These are phyloP conservation scores for Smallanthus sonchifolius DNA, from an alignment of 129 eudicot genomes.

Conservation along the genomic window DNA sequence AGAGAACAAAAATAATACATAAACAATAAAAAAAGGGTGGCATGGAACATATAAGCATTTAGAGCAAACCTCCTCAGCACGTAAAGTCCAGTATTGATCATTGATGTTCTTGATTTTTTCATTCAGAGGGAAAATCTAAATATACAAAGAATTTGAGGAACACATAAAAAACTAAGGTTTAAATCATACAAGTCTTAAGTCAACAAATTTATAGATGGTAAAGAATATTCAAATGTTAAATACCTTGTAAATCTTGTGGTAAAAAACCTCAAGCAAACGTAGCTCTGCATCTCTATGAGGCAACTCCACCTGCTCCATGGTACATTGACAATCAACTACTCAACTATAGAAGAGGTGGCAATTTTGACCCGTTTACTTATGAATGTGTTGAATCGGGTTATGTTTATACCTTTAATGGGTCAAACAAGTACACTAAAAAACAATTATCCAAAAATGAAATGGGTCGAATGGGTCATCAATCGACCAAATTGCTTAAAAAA, in stretches of 20 bases:
- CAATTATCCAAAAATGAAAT: too few species aligned
- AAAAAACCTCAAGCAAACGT: constrained; percentile 71
- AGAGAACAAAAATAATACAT: too few species aligned
- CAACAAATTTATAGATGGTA: background rate
- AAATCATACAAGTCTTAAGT: background rate
- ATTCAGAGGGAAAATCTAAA: background rate
- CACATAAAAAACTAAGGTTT: background rate
- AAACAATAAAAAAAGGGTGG: too few species aligned
- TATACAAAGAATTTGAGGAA: background rate
- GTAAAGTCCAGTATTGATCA: background rate
- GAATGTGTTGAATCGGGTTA: too few species aligned
- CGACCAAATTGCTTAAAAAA: too few species aligned
- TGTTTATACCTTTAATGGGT: too few species aligned
- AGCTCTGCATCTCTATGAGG: constrained; percentile 74
- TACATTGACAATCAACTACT: background rate
- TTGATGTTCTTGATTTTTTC: background rate
- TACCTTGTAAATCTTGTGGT: constrained; percentile 91
- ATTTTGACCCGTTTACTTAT: too few species aligned
- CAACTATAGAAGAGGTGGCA: background rate
- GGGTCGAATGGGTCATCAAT: too few species aligned
- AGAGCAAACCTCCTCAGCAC: background rate
- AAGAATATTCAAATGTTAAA: background rate
- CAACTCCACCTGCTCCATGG: constrained; percentile 57
- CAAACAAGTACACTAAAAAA: too few species aligned
- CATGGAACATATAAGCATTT: too few species aligned